Evolutionary conservation across 2,329 filamentous ascomycete genomes (phyloP).

Genomic region (Sporothrix humicola): DNA sequence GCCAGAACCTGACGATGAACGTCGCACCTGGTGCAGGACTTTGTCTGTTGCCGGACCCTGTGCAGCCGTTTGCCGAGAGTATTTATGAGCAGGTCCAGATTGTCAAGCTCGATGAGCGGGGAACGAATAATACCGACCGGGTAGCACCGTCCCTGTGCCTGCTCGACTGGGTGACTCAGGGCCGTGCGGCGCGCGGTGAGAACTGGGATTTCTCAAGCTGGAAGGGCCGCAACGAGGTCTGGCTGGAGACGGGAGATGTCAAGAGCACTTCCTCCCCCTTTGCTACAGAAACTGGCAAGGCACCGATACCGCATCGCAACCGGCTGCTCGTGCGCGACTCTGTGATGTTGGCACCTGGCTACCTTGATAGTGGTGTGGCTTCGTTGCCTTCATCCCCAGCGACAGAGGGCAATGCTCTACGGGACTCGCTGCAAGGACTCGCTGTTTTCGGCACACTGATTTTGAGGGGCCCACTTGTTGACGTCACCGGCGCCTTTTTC

Average conservation of each 20-base stretch:
- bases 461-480: constrained; percentile 74
- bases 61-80: constrained; percentile 86
- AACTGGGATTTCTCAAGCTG: constrained; percentile 84
- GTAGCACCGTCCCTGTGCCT: constrained; percentile 68
- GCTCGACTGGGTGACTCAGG: constrained; percentile 93
- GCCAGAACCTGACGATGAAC: constrained; percentile 60
- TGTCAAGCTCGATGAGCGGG: constrained; percentile 65
- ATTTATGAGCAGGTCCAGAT: constrained; percentile 84
- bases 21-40: constrained; percentile 60
- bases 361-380: constrained; percentile 42
- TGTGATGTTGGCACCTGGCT: constrained; percentile 62
- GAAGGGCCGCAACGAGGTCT: constrained; percentile 88
- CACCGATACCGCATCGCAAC: constrained; percentile 38
- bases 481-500: constrained; percentile 72
- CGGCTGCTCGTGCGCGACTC: constrained; percentile 84
- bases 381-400: not conserved
- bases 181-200: constrained; percentile 82
- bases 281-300: too few species aligned
- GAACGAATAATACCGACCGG: constrained; percentile 42
- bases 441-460: constrained; percentile 86
- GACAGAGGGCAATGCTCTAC: constrained; percentile 47
- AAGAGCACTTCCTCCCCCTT: not conserved
- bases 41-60: constrained; percentile 83
- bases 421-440: constrained; percentile 72
- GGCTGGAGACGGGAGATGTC: constrained; percentile 46